A percentile compares a stretch with the other conserved stretches of the same genome.
Conservation (phyloP, 345 rosid genomes). For the Diplotaxis tenuifolia region DNA sequence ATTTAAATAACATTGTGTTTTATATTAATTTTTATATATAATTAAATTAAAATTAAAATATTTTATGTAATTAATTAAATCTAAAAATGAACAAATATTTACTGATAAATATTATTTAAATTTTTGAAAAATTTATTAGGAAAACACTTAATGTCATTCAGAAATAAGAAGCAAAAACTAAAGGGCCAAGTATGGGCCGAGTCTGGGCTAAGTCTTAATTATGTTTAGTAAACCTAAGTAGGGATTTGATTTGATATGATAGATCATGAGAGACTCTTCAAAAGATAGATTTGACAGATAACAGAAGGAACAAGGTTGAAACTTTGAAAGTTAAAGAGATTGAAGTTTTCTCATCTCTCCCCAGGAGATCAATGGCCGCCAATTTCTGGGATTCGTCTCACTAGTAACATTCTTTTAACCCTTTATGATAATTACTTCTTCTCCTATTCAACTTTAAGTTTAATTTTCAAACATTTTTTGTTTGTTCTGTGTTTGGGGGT, state of each 20-base stretch:
- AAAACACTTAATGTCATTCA: too few species aligned
- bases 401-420: slow-evolving; percentile 39
- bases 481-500: background rate
- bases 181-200: background rate
- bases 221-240: background rate
- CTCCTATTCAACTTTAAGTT: background rate
- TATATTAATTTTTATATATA: too few species aligned
- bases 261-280: background rate
- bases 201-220: background rate
- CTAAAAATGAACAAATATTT: too few species aligned
- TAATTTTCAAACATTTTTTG: background rate
- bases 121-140: too few species aligned
- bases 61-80: too few species aligned
- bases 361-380: slow-evolving; percentile 61
- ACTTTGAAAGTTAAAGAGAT: background rate
- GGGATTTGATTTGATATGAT: background rate
- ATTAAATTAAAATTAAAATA: too few species aligned
- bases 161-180: too few species aligned
- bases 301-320: background rate
- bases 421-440: background rate
- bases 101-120: too few species aligned
- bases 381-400: slow-evolving; percentile 94
- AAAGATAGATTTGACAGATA: slow-evolving; percentile 5
- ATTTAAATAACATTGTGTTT: too few species aligned
- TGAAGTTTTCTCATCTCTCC: background rate